Base-by-base conservation (phyloP, 1,284 basidiomycete genomes). In the Microbotryum saponariae region DNA sequence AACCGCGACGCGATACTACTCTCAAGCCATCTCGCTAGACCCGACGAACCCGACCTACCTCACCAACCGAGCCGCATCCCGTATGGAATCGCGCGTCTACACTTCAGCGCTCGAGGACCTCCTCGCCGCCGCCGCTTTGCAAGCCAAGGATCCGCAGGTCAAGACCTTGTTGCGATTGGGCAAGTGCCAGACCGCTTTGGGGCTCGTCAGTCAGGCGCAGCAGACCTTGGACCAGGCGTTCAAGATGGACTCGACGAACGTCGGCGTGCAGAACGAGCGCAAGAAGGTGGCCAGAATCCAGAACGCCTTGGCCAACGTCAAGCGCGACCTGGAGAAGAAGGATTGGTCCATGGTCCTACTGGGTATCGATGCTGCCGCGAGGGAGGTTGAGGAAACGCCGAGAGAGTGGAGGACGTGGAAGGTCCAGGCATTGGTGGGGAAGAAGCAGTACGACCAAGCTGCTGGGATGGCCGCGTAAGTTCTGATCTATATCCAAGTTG, bases 11-110 rank as follows among this genome's bases (percentile, higher is more conserved):
- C 82, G 84, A n/a, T 76, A 83, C 9, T 92, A 92, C 76, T 82
- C 84, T 53, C 80, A 84, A 69, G 89, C 88, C n/a, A 86, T 88
- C 72, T 80, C 84, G 62, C 76, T 86, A 61, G 83, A 85, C 63
- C 78, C 86, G 0, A 73, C 79, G 5, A 86, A 91, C 72, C 83
- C 88, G 2, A 81, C 86, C 0, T 91, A 87, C 72, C 79, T 86
- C 63, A 88, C 88, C 18, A 93, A 93, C 75, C 84, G 90, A 49
- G 89, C 89, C 1, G 90, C 90, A 3, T 85, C 89, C 4, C 83
- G 87, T 72, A 92, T 93, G 84, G 82, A 84, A 0, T 73, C 88
- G 59, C 89, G 89, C 73, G 81, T 82, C 51, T 92, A 87, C 79
- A 79, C 82, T 45, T 76, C 78, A 2, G 90, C 89, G 0, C 78